Evolutionary conservation across 2,329 filamentous ascomycete species (phyloP).

Genomic region (Rhynchosporium graminicola): DNA sequence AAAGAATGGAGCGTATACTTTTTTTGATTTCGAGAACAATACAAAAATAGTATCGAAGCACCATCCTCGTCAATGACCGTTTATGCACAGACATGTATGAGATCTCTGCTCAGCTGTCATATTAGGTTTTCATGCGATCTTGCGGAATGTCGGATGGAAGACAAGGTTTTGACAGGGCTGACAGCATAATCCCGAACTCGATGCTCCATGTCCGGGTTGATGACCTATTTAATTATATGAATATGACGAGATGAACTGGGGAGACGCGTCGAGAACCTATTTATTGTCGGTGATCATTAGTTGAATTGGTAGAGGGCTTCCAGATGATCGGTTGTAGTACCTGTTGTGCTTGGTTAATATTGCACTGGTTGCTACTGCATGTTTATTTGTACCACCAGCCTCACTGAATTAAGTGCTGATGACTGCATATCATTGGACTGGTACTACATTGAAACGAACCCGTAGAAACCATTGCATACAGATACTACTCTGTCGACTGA

Average conservation of each 20-base stretch:
- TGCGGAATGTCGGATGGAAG: neutral
- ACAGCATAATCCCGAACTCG: too few relatives aligned
- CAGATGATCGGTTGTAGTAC: too few relatives aligned
- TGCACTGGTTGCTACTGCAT: too few relatives aligned
- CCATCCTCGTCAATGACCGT: slow-evolving; percentile 5
- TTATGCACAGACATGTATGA: neutral
- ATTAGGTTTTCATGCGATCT: slow-evolving; percentile 3
- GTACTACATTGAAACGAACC: neutral
- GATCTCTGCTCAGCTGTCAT: slow-evolving; percentile 3
- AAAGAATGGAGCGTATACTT: neutral
- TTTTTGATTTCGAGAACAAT: neutral
- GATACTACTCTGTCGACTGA: neutral
- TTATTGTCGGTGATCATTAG: too few relatives aligned
- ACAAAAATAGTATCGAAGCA: neutral
- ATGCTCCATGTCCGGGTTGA: too few relatives aligned
- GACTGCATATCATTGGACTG: slow-evolving; percentile 5
- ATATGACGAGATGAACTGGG: too few relatives aligned
- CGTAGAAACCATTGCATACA: neutral
- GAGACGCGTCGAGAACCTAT: too few relatives aligned
- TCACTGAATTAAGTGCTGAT: neutral
- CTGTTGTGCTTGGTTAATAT: too few relatives aligned
- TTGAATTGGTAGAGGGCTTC: too few relatives aligned
- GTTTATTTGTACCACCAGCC: neutral
- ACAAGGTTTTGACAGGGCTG: neutral
- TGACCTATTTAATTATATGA: too few relatives aligned